Evolutionary conservation across 306 rosid species (phyloP), one percentile per base, ranked within the genome.

Genomic region (Lathyrus sativus): DNA sequence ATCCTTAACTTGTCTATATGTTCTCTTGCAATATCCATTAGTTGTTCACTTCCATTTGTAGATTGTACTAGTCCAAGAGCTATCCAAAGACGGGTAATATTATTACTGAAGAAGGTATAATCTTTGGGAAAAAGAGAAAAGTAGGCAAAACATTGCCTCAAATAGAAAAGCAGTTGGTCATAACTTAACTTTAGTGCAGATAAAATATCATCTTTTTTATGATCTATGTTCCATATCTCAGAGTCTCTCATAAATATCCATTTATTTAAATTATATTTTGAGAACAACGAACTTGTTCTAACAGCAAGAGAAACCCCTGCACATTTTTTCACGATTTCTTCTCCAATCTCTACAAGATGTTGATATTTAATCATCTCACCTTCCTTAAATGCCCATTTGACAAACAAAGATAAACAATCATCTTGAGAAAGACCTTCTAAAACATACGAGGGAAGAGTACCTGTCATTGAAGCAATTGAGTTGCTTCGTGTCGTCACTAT

Each of bases 241-340:
- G 0, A 11, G 3, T 55, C 62, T 55, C 39, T 55, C 1, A 55
- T 11, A 4, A 5, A 55, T 55, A 22, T 3, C 62, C 62, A 55
- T 9, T 55, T 55, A 0, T 26, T 7, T 11, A 6, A 55, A 28
- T 55, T 38, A 26, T 1, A 26, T 26, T 55, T 55, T 28, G 49
- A 4, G 17, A 44, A 44, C 49, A 44, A 6, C 3, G 49, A 44
- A 1, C 49, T 12, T 41, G 51, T 19, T 62, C 68, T 62, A 3
- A 62, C 50, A 0, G 37, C 68, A 15, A 62, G n/a, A 2, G 62
- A 39, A 55, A 55, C 38, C 14, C 49, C 49, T 11, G 17, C 49
- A 44, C 64, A 59, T 33, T 59, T 59, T 59, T 59, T 59, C 3
- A 59, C 64, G 8, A 59, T 59, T 33, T 33, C 62, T 57, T 57